phyloP scores from a whole-genome alignment of 106 monocot genomes.

The Acanthochlamys bracteata region DNA sequence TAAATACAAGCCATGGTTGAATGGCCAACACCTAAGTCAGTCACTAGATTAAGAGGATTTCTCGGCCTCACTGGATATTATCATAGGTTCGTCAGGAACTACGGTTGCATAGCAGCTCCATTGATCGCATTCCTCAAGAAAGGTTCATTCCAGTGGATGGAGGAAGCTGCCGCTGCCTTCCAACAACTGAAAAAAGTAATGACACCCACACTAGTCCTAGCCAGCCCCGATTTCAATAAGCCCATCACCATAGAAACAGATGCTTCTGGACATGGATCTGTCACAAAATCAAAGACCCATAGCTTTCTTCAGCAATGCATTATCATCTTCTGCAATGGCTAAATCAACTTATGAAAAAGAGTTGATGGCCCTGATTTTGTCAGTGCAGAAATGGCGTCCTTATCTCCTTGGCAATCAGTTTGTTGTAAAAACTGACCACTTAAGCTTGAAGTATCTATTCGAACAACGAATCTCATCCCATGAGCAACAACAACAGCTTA shows the following conservation, averaged over 20 bases:
- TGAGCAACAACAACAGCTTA: background rate
- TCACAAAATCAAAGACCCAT: background rate
- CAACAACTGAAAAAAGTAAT: background rate
- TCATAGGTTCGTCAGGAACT: background rate
- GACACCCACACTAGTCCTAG: background rate
- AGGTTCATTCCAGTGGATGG: background rate
- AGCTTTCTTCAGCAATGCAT: background rate
- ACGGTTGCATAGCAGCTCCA: background rate
- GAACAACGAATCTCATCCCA: slow-evolving; percentile 4
- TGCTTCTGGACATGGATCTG: background rate
- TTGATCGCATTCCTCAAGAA: background rate
- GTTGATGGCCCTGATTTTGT: background rate
- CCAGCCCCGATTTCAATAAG: background rate
- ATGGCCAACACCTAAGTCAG: background rate
- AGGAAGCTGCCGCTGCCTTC: background rate
- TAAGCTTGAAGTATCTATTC: background rate
- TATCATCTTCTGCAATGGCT: background rate
- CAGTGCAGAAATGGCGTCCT: slow-evolving; percentile 1
- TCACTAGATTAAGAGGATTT: slow-evolving; percentile 1
- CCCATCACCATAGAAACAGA: slow-evolving; percentile 1
- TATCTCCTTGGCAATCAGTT: slow-evolving; percentile 4
- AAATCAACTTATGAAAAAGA: slow-evolving; percentile 11
- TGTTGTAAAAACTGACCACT: slow-evolving; percentile 10
- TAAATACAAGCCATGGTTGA: background rate
- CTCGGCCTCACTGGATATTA: slow-evolving; percentile 1